Evolutionary conservation across 2,329 filamentous ascomycete genomes (phyloP).

Genomic region (Pseudocercospora crystallina): DNA sequence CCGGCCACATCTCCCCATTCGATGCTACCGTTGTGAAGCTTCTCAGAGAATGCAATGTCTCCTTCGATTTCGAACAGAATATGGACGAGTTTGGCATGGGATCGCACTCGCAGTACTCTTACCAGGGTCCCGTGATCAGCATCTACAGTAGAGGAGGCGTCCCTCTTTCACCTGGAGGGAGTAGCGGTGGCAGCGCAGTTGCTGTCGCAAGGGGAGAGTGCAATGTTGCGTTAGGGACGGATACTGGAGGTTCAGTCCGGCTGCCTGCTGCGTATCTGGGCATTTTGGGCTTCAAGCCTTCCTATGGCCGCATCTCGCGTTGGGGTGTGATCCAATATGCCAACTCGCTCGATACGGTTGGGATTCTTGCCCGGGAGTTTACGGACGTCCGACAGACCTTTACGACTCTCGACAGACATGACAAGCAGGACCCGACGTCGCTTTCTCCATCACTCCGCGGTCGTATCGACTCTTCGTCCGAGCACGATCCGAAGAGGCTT

Average conservation of each 20-base stretch:
- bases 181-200: conserved; percentile 89
- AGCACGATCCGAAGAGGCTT: conserved; percentile 30
- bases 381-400: conserved; percentile 48
- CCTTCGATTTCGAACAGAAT: conserved; percentile 73
- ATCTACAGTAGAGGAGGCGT: conserved; percentile 38
- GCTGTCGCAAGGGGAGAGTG: conserved; percentile 69
- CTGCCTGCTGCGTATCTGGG: conserved; percentile 86
- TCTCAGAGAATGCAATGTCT: conserved; percentile 62
- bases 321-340: conserved; percentile 89
- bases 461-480: conserved; percentile 35
- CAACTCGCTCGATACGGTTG: conserved; percentile 89
- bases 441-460: conserved; percentile 58
- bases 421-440: conserved; percentile 73
- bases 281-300: conserved; percentile 83
- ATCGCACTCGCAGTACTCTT: conserved; percentile 71
- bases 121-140: conserved; percentile 64
- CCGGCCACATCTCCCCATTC: conserved; percentile 69
- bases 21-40: conserved; percentile 76
- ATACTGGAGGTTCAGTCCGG: conserved; percentile 86
- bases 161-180: conserved; percentile 72
- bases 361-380: conserved; percentile 64
- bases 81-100: conserved; percentile 98
- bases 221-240: conserved; percentile 78
- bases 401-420: conserved; percentile 57
- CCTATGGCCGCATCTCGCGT: conserved; percentile 81